phyloP scores from a whole-genome alignment of 1,284 basidiomycete species.

The Sanghuangporus weigelae region DNA sequence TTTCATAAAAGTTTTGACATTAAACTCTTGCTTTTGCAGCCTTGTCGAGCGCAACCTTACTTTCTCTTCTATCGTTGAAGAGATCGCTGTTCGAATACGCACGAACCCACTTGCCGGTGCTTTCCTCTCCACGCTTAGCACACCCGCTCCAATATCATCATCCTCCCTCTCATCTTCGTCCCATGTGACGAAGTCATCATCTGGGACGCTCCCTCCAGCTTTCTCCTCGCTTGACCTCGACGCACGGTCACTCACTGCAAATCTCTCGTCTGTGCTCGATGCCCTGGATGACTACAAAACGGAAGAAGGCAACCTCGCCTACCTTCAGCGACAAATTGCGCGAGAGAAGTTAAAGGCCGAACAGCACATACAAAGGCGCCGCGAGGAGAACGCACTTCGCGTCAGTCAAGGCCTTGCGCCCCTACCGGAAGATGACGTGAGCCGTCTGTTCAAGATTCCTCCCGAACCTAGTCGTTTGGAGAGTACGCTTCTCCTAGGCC shows the following conservation, averaged over 20 bases:
- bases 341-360: conserved; percentile 87
- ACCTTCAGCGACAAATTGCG: conserved; percentile 86
- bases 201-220: conserved; percentile 43
- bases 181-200: conserved; percentile 30
- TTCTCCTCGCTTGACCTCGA: conserved; percentile 61
- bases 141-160: conserved; percentile 13
- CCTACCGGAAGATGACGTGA: conserved; percentile 82
- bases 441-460: conserved; percentile 82
- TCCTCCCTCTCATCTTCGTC: conserved; percentile 19
- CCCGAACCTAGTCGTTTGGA: conserved; percentile 89
- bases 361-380: conserved; percentile 72
- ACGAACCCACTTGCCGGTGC: conserved; percentile 75
- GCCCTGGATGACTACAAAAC: conserved; percentile 82
- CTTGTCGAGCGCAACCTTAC: conserved; percentile 84
- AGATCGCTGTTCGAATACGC: conserved; percentile 86
- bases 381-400: conserved; percentile 84
- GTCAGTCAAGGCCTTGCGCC: conserved; percentile 83
- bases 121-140: conserved; percentile 25
- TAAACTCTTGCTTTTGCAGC: conserved; percentile 36
- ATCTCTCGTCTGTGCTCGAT: conserved; percentile 81
- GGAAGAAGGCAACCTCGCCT: conserved; percentile 92
- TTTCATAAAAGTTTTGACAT: conserved; percentile 14
- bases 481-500: conserved; percentile 82
- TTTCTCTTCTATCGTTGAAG: conserved; percentile 85
- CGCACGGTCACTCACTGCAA: conserved; percentile 53